phyloP scores from a whole-genome alignment of 495 filamentous ascomycete species.

The Saxispiralis lemnorum region DNA sequence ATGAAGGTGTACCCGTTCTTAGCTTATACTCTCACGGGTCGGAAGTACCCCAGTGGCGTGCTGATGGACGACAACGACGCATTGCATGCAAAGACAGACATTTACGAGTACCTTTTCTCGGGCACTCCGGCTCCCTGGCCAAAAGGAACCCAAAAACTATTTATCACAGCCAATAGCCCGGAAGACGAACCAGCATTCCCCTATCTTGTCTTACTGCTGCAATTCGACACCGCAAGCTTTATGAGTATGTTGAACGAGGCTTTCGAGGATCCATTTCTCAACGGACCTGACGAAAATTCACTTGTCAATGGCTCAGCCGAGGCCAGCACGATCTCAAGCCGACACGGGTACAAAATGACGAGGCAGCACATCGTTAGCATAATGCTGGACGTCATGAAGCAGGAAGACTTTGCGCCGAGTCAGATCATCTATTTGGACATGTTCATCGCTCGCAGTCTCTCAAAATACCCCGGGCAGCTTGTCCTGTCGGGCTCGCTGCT shows the following conservation, averaged over 20 bases:
- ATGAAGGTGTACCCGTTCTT: conserved; percentile 91
- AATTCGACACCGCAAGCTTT: conserved; percentile 79
- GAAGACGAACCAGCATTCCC: conserved; percentile 51
- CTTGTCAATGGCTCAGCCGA: conserved; percentile 32
- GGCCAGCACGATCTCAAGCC: conserved; percentile 11
- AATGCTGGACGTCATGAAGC: conserved; percentile 70
- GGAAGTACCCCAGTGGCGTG: conserved; percentile 76
- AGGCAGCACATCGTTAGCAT: conserved; percentile 83
- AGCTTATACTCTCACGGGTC: conserved; percentile 78
- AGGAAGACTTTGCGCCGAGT: conserved; percentile 48
- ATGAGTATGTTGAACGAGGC: conserved; percentile 93
- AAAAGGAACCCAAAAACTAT: conserved; percentile 33
- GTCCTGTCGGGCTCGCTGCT: conserved; percentile 72
- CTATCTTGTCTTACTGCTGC: conserved; percentile 64
- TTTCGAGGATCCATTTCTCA: conserved; percentile 87
- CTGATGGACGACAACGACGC: conserved; percentile 49
- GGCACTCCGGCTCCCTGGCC: conserved; percentile 54
- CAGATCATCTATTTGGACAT: conserved; percentile 92
- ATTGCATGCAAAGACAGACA: conserved; percentile 56
- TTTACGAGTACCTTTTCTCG: conserved; percentile 88
- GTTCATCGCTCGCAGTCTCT: conserved; percentile 89
- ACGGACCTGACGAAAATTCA: conserved; percentile 44
- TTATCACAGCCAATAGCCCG: conserved; percentile 34
- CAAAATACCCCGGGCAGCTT: conserved; percentile 93
- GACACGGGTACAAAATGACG: conserved; percentile 35